Conservation (phyloP, 2,329 filamentous ascomycete genomes). For the Aspergillus carbonarius region DNA sequence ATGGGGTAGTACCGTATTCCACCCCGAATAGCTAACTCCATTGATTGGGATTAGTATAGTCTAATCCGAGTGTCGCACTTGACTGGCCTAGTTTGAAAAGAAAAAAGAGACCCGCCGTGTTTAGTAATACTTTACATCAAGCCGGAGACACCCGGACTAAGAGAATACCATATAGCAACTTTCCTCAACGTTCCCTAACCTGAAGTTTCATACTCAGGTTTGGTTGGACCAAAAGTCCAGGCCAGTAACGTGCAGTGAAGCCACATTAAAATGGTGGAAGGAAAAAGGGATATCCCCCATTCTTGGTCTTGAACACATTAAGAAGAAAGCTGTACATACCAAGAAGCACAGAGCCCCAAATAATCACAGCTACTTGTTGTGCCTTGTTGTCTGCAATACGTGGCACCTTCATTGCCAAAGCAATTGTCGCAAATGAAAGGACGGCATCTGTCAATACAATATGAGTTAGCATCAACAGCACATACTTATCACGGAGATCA, state of each 20-base stretch:
- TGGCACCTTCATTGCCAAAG: constrained; percentile 89
- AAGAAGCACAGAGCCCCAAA: constrained; percentile 76
- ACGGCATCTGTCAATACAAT: constrained; percentile 60
- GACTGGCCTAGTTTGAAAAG: not conserved
- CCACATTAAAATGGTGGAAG: constrained; percentile 74
- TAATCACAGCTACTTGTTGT: constrained; percentile 78
- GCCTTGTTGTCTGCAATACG: constrained; percentile 72
- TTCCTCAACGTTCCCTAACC: not conserved
- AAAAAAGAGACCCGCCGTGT: not conserved
- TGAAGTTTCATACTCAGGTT: not conserved
- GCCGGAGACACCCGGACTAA: not conserved
- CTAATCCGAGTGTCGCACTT: not conserved
- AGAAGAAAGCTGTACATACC: constrained; percentile 90
- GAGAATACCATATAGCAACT: not conserved
- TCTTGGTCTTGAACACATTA: constrained; percentile 92
- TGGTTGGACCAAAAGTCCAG: not conserved
- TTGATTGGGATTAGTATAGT: too few species aligned
- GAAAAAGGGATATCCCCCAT: constrained; percentile 89
- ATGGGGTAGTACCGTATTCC: too few species aligned
- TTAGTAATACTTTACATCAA: not conserved
- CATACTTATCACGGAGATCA: not conserved
- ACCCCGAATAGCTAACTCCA: too few species aligned
- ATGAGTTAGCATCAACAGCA: constrained; percentile 17
- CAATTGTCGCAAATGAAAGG: constrained; percentile 85
- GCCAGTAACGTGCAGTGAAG: not conserved